Percentiles rank a stretch among this genome's conserved stretches.
Evolutionary conservation across 352 stramenopile genomes (phyloP).

Genomic region (Thraustotheca clavata): DNA sequence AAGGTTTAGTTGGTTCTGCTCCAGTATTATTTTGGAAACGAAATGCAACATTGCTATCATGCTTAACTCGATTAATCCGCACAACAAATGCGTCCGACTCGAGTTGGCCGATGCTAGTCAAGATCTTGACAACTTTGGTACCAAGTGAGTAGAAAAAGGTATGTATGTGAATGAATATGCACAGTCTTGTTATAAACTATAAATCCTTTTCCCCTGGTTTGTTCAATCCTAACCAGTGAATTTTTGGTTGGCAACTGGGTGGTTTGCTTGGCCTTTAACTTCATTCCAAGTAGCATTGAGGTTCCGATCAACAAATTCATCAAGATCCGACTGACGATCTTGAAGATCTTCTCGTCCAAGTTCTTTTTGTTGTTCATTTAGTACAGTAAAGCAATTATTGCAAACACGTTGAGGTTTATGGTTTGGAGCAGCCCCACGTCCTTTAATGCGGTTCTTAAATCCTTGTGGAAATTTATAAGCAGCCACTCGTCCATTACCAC

Average conservation of each 20-base stretch:
- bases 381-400: conserved; percentile 47
- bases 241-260: conserved; percentile 9
- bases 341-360: not conserved
- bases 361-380: conserved; percentile 22
- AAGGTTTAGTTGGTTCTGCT: not conserved
- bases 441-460: conserved; percentile 52
- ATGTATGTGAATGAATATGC: too few species aligned
- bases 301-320: conserved; percentile 15
- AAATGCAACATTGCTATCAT: not conserved
- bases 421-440: conserved; percentile 38
- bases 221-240: not conserved
- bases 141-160: too few species aligned
- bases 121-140: conserved; percentile 3
- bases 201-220: too few species aligned
- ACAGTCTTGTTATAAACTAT: too few species aligned
- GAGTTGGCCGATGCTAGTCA: conserved; percentile 5
- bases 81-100: not conserved
- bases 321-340: conserved; percentile 9
- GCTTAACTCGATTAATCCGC: not conserved
- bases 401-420: conserved; percentile 56
- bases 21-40: conserved; percentile 12
- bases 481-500: conserved; percentile 63
- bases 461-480: conserved; percentile 55
- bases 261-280: conserved; percentile 18
- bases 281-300: conserved; percentile 18